These are phyloP conservation scores for Umbilicus rupestris DNA, from an alignment of 164 flowering plant genomes.

Conservation along the genomic window DNA sequence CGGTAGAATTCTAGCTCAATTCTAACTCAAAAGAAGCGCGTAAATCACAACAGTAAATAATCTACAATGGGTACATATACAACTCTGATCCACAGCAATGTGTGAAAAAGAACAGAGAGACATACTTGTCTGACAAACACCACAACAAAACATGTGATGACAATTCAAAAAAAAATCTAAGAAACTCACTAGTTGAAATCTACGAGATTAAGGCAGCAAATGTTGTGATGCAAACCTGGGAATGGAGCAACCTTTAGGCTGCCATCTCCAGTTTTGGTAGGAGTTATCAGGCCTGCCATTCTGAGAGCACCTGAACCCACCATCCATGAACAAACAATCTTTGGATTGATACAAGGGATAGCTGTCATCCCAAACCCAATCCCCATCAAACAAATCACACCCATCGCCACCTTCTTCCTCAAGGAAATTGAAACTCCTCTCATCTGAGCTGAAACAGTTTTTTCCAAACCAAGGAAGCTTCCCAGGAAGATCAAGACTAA, in stretches of 20 bases:
- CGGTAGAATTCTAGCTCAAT: too few species aligned
- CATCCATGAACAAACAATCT: constrained; percentile 56
- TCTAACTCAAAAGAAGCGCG: too few species aligned
- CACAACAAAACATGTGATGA: too few species aligned
- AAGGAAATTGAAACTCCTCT: constrained; percentile 27
- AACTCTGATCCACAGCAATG: too few species aligned
- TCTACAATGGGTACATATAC: too few species aligned
- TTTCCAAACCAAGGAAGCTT: neutral
- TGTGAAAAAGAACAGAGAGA: too few species aligned
- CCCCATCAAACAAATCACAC: constrained; percentile 73
- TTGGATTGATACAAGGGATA: constrained; percentile 58
- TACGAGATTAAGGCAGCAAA: too few species aligned
- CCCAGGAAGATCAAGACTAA: neutral
- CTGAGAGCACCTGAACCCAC: constrained; percentile 72
- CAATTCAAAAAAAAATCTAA: too few species aligned
- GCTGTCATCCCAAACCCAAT: constrained; percentile 86
- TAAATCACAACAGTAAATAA: too few species aligned
- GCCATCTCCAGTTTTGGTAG: constrained; percentile 91
- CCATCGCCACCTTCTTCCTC: constrained; percentile 27
- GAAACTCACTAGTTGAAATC: too few species aligned
- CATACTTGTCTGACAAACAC: too few species aligned
- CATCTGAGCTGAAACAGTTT: neutral
- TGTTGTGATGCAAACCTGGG: too few species aligned
- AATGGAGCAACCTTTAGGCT: constrained; percentile 69
- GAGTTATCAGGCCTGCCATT: constrained; percentile 74